phyloP scores from a whole-genome alignment of 192 early-diverging fungal genomes.

The Podila horticola region DNA sequence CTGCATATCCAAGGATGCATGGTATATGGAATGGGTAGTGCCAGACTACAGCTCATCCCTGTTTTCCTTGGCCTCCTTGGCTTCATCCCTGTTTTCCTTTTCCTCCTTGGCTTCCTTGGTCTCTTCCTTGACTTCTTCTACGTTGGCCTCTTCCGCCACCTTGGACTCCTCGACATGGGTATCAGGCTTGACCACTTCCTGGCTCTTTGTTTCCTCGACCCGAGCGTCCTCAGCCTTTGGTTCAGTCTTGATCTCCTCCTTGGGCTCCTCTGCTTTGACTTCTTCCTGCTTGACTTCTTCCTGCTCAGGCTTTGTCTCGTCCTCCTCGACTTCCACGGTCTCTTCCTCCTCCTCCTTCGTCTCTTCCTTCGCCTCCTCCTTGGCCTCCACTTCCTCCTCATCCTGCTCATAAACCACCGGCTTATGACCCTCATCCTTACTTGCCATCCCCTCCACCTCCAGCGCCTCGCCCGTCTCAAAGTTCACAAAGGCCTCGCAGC shows the following conservation, averaged over 20 bases:
- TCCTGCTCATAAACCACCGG: constrained; percentile 13
- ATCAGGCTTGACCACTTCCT: no score
- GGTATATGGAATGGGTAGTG: not conserved
- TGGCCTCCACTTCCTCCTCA: not conserved
- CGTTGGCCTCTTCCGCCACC: not conserved
- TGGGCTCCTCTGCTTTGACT: not conserved
- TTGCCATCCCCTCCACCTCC: constrained; percentile 30
- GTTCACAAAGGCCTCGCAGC: constrained; percentile 28
- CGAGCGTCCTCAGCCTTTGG: not conserved
- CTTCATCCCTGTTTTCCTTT: not conserved
- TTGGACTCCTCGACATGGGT: not conserved
- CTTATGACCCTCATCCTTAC: constrained; percentile 13
- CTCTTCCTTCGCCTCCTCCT: not conserved
- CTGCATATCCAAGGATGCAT: not conserved
- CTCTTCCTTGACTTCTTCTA: not conserved
- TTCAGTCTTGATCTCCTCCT: not conserved
- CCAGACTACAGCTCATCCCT: not conserved
- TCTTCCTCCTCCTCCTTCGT: not conserved
- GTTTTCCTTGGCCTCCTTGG: not conserved
- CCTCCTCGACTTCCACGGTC: not conserved
- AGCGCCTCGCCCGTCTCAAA: constrained; percentile 16
- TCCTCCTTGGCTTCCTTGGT: not conserved
- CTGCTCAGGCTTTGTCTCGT: not conserved
- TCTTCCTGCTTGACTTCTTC: constrained; percentile 6
- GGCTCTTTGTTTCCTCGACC: not conserved